These are phyloP conservation scores for Colletotrichum sp. DNA, from an alignment of 2,329 filamentous ascomycete genomes.

Conservation along the genomic window DNA sequence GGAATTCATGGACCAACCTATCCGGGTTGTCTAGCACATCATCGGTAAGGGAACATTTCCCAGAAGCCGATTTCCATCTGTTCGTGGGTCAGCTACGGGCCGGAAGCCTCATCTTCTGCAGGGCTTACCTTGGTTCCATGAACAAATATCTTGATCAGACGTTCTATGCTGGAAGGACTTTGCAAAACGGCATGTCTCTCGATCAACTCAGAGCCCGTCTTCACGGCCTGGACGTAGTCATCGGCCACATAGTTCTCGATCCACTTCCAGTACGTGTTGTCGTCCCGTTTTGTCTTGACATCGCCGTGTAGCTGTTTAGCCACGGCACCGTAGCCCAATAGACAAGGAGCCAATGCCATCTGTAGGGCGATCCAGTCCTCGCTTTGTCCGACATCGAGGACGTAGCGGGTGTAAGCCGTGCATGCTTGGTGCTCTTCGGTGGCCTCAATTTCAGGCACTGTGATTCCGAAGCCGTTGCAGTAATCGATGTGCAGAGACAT, in stretches of 20 bases:
- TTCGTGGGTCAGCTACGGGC: background rate
- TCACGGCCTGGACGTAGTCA: conserved; percentile 77
- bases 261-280: conserved; percentile 87
- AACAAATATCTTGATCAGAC: conserved; percentile 83
- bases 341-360: conserved; percentile 82
- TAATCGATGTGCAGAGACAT: conserved; percentile 83
- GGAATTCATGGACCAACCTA: background rate
- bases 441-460: conserved; percentile 72
- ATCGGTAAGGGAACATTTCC: conserved; percentile 54
- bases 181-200: conserved; percentile 77
- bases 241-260: conserved; percentile 86
- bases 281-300: conserved; percentile 62
- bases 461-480: conserved; percentile 81
- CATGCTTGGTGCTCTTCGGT: conserved; percentile 81
- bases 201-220: conserved; percentile 72
- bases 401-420: conserved; percentile 82
- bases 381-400: conserved; percentile 86
- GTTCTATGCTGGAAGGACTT: conserved; percentile 77
- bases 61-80: conserved; percentile 62
- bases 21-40: background rate
- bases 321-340: conserved; percentile 87
- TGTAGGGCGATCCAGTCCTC: conserved; percentile 90
- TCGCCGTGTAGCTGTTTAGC: conserved; percentile 73
- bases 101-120: background rate
- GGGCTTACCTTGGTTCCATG: conserved; percentile 78